Evolutionary conservation across 2,329 filamentous ascomycete species (phyloP).

Genomic region (Sporothrix pseudoabietina): DNA sequence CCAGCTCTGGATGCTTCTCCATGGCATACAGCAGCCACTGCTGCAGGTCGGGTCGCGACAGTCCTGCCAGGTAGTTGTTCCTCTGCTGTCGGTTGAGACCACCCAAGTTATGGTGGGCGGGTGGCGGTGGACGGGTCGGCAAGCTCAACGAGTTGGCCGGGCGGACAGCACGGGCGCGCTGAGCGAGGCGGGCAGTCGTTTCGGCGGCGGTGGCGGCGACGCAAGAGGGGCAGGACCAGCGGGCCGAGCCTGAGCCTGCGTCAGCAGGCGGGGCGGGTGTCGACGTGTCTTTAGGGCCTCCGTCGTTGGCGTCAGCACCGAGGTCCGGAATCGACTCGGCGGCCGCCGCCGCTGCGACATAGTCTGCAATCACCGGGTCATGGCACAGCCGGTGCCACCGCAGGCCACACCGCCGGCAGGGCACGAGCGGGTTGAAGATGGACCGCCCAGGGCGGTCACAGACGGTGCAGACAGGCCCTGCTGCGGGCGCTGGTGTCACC

Average conservation of each 20-base stretch:
- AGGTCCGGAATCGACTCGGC: conserved; percentile 50
- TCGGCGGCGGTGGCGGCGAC: neutral
- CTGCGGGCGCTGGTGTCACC: neutral
- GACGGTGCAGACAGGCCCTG: neutral
- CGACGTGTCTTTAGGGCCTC: conserved; percentile 15
- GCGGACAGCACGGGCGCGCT: neutral
- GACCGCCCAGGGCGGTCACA: neutral
- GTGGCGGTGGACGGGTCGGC: neutral
- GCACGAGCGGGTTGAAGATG: conserved; percentile 73
- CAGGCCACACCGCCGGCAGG: conserved; percentile 79
- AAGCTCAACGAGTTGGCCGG: neutral
- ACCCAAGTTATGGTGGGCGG: conserved; percentile 33
- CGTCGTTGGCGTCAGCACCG: conserved; percentile 51
- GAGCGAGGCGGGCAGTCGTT: neutral
- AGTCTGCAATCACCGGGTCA: conserved; percentile 70
- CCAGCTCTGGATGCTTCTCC: conserved; percentile 63
- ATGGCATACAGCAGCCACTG: conserved; percentile 65
- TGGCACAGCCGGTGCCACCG: conserved; percentile 84
- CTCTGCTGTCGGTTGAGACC: conserved; percentile 52
- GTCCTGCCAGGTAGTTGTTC: conserved; percentile 62
- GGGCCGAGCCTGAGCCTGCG: neutral
- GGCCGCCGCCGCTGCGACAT: conserved; percentile 50
- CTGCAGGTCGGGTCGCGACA: conserved; percentile 64
- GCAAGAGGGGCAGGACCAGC: conserved; percentile 4
- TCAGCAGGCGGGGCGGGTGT: neutral